These are phyloP conservation scores for Austroboletus novae-zelandiae DNA, from an alignment of 1,284 basidiomycete species.

Conservation along the genomic window DNA sequence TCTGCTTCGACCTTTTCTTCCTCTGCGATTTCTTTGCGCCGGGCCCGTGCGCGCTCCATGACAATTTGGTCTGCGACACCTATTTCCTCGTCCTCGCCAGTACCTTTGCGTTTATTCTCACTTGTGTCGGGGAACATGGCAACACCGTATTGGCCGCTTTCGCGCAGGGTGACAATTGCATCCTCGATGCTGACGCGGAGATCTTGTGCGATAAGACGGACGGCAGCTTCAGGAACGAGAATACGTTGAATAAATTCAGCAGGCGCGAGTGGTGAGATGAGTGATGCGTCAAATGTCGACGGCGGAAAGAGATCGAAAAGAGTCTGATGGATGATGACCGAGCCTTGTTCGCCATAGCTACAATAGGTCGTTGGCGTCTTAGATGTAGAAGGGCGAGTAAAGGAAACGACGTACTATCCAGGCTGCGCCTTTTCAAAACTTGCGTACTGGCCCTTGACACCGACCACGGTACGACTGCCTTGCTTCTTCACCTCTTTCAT, in stretches of 20 bases:
- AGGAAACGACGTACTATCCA: constrained; percentile 64
- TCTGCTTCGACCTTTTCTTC: constrained; percentile 49
- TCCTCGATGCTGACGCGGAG: constrained; percentile 43
- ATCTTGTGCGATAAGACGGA: constrained; percentile 72
- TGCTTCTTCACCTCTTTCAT: constrained; percentile 58
- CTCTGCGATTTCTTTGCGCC: constrained; percentile 58
- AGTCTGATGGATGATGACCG: constrained; percentile 72
- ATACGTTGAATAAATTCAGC: constrained; percentile 71
- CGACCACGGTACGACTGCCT: constrained; percentile 61
- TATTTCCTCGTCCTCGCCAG: constrained; percentile 35
- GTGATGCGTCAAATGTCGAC: constrained; percentile 46
- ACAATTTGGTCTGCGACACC: constrained; percentile 58
- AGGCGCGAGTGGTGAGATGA: constrained; percentile 60
- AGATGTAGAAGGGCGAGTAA: not conserved
- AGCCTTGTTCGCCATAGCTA: constrained; percentile 80
- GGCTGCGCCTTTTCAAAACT: constrained; percentile 76
- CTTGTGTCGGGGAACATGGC: constrained; percentile 72
- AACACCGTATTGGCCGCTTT: constrained; percentile 73
- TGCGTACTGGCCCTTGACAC: constrained; percentile 68
- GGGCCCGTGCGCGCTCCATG: constrained; percentile 60
- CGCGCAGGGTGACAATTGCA: constrained; percentile 60
- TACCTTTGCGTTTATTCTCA: constrained; percentile 41
- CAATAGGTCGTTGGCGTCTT: not conserved
- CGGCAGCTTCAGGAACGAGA: constrained; percentile 72
- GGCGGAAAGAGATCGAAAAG: constrained; percentile 73